Percentiles rank a stretch among this genome's conserved stretches.
Conservation (phyloP, 2,329 filamentous ascomycete species). For the Aspergillus texensis region DNA sequence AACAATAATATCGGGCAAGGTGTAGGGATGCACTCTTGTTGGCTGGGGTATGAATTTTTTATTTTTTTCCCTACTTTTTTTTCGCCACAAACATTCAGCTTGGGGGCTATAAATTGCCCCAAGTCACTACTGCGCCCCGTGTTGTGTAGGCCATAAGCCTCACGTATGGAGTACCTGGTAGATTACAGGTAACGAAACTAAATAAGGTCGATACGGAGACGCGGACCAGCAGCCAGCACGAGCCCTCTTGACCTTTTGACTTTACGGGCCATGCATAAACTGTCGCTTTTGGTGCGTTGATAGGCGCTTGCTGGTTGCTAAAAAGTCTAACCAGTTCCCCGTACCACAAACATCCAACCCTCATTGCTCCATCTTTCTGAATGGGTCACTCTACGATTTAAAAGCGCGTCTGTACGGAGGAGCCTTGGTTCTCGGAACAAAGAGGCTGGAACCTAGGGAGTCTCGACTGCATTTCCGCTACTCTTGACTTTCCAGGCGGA, state of each 20-base stretch:
- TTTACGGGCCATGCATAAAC: slow-evolving; percentile 5
- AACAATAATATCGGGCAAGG: neutral
- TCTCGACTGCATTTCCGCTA: neutral
- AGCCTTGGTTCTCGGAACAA: neutral
- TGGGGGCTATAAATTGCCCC: slow-evolving; percentile 1
- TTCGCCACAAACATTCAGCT: neutral
- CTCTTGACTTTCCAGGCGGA: neutral
- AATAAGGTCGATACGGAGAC: neutral
- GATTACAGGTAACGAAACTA: neutral
- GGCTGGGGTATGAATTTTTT: neutral
- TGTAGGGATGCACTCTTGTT: neutral
- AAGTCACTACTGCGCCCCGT: neutral
- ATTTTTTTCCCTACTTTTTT: neutral
- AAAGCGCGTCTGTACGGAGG: neutral
- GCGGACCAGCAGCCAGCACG: neutral
- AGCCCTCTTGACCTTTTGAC: slow-evolving; percentile 1
- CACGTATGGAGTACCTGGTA: neutral
- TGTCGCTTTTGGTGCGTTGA: neutral
- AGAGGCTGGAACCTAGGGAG: neutral
- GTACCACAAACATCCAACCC: neutral
- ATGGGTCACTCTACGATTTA: neutral
- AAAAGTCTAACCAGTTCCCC: slow-evolving; percentile 5
- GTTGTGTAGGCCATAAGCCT: neutral
- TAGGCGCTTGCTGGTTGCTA: slow-evolving; percentile 1
- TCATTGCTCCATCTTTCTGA: neutral